Evolutionary conservation across 1,284 basidiomycete species (phyloP), one percentile per base, ranked within the genome.

Genomic region (Fereydounia khargensis): DNA sequence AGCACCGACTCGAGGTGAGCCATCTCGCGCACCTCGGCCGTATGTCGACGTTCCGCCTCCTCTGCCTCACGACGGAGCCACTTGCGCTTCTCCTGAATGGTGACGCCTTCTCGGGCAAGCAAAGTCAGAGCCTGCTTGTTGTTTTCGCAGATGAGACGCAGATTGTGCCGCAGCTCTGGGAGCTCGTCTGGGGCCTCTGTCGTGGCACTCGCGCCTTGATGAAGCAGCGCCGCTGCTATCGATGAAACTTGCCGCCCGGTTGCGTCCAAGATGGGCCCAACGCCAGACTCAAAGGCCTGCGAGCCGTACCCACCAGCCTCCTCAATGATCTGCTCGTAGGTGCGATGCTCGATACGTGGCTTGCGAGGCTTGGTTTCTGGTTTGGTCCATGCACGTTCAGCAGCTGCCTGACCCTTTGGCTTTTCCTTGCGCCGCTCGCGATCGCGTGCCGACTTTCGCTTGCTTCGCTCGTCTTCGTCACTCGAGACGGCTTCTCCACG

Each of bases 91-190:
- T 89, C 88, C 54, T 86, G 83, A 1, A 96, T 81, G 7, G 84
- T 82, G 55, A 86, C 87, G 1, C 88, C 95, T 79, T 99, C 92
- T 18, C 85, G 82, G 1, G 91, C 91, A 16, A 98, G 82, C 11
- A 87, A 87, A 38, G 89, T 85, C 1, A 99, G 81, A 47, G 91
- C 88, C 20, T 82, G 84, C 58, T 87, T 88, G 59, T 88, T 86
- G 1, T 84, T 81, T 35, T 91, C 88, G 3, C 85, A 82, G 34
- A 98, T 89, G 33, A 97, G 82, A 6, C 86, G 84, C 20, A 98
- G 78, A 74, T 99, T 99, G 74, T 98, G 92, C 25, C 91, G 84
- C 16, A 99, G 84, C 80, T 99, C 95, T 0, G 94, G 92, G 56
- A 98, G 84, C 10, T 52, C 52, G 3, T 11, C 34, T 8, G 24